Base-by-base conservation (phyloP, 2,329 filamentous ascomycete species). In the Alternaria novae-zelandiae region DNA sequence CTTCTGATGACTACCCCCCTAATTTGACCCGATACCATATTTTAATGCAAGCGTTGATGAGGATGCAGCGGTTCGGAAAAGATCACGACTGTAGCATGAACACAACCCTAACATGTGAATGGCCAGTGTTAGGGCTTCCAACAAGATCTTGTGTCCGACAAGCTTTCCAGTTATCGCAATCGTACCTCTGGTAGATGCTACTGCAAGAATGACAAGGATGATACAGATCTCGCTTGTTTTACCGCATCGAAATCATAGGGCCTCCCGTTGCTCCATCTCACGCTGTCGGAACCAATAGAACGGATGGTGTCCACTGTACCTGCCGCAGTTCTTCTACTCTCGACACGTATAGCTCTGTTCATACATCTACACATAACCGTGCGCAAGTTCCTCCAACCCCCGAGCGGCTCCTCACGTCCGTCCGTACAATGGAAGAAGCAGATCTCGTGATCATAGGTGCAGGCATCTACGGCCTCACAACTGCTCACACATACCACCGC, bases 401-500 rank as follows among this genome's bases (percentile, higher is more conserved):
- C 10, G 8, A 51, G 28, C 11, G 28, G 17, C 15, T 17, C 28
- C 13, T 50, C 21, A n/a, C 30, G 23, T 15, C 4, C 43, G 15
- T 26, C 11, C 32, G 7, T 23, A 55, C 25, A 32, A 68, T 64
- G 64, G 58, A 62, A 50, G 28, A 59, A 50, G 64, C 44, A 30
- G 61, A 68, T n/a, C 36, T 68, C 8, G 60, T 61, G 3, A 54
- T 68, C 41, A 54, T 68, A 43, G 66, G 66, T 17, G 53, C 63
- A 57, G 70, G 70, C n/a, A 45, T 71, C 26, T 80, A 78, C 57
- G 84, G 84, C 8, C 77, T 86, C 28, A 81, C 81, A 54, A 76
- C 80, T 7, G 84, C 84, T 6, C 82, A 83, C 69, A 84, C 82
- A 25, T 83, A 83, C 60, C 75, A 83, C 2, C 78, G 81, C 36